Conservation (phyloP, 148 eudicot genomes). For the Rhododendron molle region DNA sequence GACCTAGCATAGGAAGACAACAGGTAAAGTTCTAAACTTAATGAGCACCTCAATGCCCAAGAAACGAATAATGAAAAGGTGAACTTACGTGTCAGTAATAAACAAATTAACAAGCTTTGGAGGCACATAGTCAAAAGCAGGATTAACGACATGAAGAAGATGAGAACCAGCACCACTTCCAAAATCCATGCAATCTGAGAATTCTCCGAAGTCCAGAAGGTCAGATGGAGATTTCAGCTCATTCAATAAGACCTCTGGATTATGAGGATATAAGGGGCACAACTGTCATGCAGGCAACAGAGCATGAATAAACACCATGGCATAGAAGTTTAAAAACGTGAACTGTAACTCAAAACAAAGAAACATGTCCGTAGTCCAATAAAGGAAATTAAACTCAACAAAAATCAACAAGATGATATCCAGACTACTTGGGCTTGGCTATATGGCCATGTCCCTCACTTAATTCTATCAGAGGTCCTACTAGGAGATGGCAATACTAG, state of each 20-base stretch:
- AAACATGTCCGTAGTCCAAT: background rate
- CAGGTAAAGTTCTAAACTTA: background rate
- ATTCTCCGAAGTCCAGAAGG: slow-evolving; percentile 92
- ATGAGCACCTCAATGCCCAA: background rate
- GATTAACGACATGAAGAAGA: slow-evolving; percentile 92
- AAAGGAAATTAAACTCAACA: background rate
- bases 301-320: slow-evolving; percentile 1
- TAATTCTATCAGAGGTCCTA: background rate
- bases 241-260: slow-evolving; percentile 89
- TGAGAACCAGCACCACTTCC: slow-evolving; percentile 80
- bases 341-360: background rate
- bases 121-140: slow-evolving; percentile 96
- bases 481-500: background rate
- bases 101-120: slow-evolving; percentile 90
- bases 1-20: background rate
- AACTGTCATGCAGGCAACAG: slow-evolving; percentile 42
- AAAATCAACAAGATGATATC: background rate
- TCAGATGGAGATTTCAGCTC: slow-evolving; percentile 96
- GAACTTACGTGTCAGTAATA: slow-evolving; percentile 92
- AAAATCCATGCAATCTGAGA: slow-evolving; percentile 93
- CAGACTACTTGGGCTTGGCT: background rate
- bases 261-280: slow-evolving; percentile 97
- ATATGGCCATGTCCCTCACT: background rate
- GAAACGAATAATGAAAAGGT: background rate
- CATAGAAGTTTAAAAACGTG: background rate